phyloP scores from a whole-genome alignment of 768 basidiomycete genomes.

The Auricularia heimuer region DNA sequence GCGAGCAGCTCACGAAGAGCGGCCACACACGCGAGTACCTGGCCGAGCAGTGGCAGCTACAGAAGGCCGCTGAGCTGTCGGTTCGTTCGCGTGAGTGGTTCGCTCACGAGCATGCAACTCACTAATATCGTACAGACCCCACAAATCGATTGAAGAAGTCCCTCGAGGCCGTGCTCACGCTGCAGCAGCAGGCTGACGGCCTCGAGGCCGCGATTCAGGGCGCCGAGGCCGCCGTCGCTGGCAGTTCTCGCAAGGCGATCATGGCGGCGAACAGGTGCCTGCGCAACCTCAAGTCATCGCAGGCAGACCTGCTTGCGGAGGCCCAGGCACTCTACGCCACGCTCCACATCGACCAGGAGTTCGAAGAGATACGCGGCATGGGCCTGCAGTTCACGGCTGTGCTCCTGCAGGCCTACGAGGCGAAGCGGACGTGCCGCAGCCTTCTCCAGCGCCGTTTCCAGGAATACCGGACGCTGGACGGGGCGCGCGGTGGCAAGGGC shows the following conservation, averaged over 20 bases:
- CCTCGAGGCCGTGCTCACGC: constrained; percentile 20
- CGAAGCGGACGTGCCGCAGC: too few species aligned
- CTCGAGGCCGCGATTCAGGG: constrained; percentile 16
- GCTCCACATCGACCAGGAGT: too few species aligned
- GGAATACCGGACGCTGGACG: too few species aligned
- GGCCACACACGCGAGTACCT: constrained; percentile 14
- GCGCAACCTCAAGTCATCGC: neutral
- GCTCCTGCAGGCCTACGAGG: too few species aligned
- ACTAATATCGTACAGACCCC: neutral
- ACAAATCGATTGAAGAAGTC: constrained; percentile 22
- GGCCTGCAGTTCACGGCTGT: too few species aligned
- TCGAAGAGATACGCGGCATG: too few species aligned
- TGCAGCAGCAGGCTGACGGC: constrained; percentile 21
- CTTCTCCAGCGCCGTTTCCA: too few species aligned
- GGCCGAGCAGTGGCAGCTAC: constrained; percentile 23
- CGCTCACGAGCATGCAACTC: neutral
- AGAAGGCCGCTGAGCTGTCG: constrained; percentile 23
- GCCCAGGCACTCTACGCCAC: too few species aligned
- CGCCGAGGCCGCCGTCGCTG: constrained; percentile 8
- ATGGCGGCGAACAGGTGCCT: neutral
- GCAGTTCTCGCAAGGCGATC: neutral
- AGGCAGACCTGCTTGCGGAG: constrained; percentile 13
- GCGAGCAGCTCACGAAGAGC: constrained; percentile 12
- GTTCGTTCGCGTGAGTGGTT: constrained; percentile 22
- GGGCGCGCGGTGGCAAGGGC: too few species aligned